Percentiles rank a stretch among this genome's conserved stretches.
Conservation (phyloP, 768 basidiomycete genomes). For the Lentinula guzmanii region DNA sequence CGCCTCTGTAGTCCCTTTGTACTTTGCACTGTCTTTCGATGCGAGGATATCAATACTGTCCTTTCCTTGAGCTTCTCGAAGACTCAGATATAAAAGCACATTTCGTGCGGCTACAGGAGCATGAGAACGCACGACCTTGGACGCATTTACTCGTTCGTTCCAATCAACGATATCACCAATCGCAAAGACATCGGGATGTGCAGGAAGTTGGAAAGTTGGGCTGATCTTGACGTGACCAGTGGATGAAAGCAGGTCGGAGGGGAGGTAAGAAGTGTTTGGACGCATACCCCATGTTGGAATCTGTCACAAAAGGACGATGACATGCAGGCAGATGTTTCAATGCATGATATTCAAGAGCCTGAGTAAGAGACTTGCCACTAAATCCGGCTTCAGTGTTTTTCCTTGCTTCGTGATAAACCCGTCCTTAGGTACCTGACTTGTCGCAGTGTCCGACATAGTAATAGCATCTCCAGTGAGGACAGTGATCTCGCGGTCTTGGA, state of each 20-base stretch:
- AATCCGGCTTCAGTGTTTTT: constrained; percentile 30
- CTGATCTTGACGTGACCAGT: constrained; percentile 42
- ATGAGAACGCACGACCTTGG: constrained; percentile 39
- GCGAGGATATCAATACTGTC: constrained; percentile 30
- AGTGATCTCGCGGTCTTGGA: constrained; percentile 26
- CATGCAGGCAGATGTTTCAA: neutral
- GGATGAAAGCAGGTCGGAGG: constrained; percentile 24
- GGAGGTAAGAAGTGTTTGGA: constrained; percentile 32
- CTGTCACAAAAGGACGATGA: neutral
- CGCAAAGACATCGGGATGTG: constrained; percentile 44
- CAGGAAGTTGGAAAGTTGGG: constrained; percentile 49
- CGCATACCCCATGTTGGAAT: constrained; percentile 12
- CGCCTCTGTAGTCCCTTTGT: constrained; percentile 45
- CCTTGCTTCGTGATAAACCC: constrained; percentile 32
- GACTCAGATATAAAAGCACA: constrained; percentile 33
- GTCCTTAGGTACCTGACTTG: constrained; percentile 7
- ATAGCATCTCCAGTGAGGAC: constrained; percentile 32
- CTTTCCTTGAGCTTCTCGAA: constrained; percentile 34
- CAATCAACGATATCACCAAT: constrained; percentile 61
- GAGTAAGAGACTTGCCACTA: constrained; percentile 29
- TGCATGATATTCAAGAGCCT: neutral
- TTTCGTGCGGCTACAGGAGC: constrained; percentile 42
- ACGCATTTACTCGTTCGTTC: constrained; percentile 52
- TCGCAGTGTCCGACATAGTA: constrained; percentile 25
- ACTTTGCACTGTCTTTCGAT: constrained; percentile 32